Base-by-base conservation (phyloP, 139 green algal genomes). In the Auxenochlorella pyrenoidosa region DNA sequence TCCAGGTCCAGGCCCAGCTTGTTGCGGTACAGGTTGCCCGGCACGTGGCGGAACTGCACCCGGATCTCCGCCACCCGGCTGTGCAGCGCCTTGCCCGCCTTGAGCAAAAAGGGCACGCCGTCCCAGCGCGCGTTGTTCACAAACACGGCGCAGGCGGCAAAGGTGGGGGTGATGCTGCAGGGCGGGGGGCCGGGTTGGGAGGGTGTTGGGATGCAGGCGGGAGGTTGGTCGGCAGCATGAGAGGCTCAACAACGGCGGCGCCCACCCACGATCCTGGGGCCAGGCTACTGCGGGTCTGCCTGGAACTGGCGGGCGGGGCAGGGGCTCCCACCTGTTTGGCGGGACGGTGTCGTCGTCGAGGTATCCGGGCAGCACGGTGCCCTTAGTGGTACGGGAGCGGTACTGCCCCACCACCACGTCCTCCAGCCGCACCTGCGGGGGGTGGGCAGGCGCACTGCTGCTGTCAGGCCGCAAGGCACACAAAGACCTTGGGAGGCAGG, bases 381-480 rank as follows among this genome's bases (percentile, higher is more conserved):
- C 80, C 43, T 85, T 79, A 38, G 75, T 82, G 21, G 5, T 90
- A 89, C 41, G 84, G 79, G 41, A 73, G 66, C 92, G 88, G 91
- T 99, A 99, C 93, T 99, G 98, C 34, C 97, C 98, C n/a, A 99
- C 68, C 65, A 99, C 97, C 58, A 98, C 94, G 87, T 99, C 95
- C 6, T 99, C 96, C 78, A 98, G 86, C 34, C 89, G 63, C 78
- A 99, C 93, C 80, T 60, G 63, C 10, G 28, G 68, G 68, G 34
- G n/a, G 65, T 36, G 65, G 26, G 66, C 12, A 36, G 66, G 28
- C 12, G 66, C 2, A 3, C 3, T 73, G 66, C 28, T 38, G 4
- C 28, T 38, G 66, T n/a, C n/a, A n/a, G n/a, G n/a, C n/a, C n/a
- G n/a, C n/a, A n/a, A n/a, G n/a, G n/a, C n/a, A n/a, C 12, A 32